These are phyloP conservation scores for Rugosomyces carneus DNA, from an alignment of 1,284 basidiomycete species.

Conservation along the genomic window DNA sequence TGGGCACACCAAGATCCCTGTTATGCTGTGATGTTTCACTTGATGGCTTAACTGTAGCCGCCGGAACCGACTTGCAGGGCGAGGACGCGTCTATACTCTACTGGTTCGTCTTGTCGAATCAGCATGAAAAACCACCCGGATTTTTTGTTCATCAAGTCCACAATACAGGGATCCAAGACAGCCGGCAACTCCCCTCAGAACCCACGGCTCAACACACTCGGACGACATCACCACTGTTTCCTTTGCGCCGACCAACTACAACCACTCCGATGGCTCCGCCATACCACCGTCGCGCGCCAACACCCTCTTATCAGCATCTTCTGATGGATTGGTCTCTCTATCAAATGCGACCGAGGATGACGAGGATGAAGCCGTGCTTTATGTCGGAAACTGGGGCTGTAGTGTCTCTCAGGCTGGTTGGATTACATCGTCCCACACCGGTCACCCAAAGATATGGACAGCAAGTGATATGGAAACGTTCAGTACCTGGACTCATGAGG, in stretches of 20 bases:
- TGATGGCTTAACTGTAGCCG: conserved; percentile 61
- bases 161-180: conserved; percentile 46
- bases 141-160: not conserved
- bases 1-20: conserved; percentile 39
- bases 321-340: conserved; percentile 65
- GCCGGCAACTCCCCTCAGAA: conserved; percentile 33
- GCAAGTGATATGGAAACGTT: conserved; percentile 83
- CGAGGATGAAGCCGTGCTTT: conserved; percentile 67
- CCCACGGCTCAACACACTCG: conserved; percentile 59
- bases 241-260: conserved; percentile 35
- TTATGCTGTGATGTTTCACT: conserved; percentile 64
- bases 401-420: conserved; percentile 72
- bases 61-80: conserved; percentile 62
- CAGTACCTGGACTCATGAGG: conserved; percentile 68
- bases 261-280: not conserved
- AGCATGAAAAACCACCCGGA: not conserved
- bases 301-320: conserved; percentile 60
- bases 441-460: conserved; percentile 51
- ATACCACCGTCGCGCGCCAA: conserved; percentile 19
- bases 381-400: conserved; percentile 71
- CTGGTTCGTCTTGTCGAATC: conserved; percentile 59
- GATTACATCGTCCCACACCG: conserved; percentile 28
- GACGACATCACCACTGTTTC: conserved; percentile 70
- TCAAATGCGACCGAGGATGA: conserved; percentile 64
- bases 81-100: conserved; percentile 69